Evolutionary conservation across 306 rosid species (phyloP).

Genomic region (Trifolium dubium): DNA sequence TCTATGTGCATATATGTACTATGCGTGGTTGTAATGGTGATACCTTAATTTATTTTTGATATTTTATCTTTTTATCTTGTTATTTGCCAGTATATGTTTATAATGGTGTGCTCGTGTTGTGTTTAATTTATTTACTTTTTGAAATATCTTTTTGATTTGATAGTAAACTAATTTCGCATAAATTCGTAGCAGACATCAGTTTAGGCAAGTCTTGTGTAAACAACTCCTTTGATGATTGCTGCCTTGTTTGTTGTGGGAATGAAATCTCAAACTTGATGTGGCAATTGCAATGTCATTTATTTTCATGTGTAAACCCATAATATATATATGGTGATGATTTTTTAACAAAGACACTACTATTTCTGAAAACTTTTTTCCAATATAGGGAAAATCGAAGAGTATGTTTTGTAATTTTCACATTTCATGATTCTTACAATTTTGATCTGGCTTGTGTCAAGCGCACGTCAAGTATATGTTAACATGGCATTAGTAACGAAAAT

Average conservation of each 20-base stretch:
- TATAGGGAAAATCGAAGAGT: not conserved
- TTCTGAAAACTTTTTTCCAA: not conserved
- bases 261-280: constrained; percentile 30
- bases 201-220: constrained; percentile 1
- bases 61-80: constrained; percentile 19
- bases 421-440: not conserved
- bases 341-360: not conserved
- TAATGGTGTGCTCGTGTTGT: not conserved
- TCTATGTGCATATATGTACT: constrained; percentile 39
- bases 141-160: constrained; percentile 12
- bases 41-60: constrained; percentile 13
- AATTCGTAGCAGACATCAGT: constrained; percentile 9
- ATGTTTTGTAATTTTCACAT: not conserved
- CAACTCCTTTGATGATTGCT: not conserved
- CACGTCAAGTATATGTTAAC: constrained; percentile 2
- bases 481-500: not conserved
- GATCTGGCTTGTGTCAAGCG: not conserved
- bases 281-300: constrained; percentile 10
- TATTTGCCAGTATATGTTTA: constrained; percentile 21
- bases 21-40: constrained; percentile 29
- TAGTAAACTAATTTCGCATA: constrained; percentile 7
- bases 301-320: not conserved
- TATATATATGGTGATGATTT: not conserved
- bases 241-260: constrained; percentile 32
- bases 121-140: not conserved